Conservation (phyloP, 768 basidiomycete species). For the Rhizopogon vinicolor region DNA sequence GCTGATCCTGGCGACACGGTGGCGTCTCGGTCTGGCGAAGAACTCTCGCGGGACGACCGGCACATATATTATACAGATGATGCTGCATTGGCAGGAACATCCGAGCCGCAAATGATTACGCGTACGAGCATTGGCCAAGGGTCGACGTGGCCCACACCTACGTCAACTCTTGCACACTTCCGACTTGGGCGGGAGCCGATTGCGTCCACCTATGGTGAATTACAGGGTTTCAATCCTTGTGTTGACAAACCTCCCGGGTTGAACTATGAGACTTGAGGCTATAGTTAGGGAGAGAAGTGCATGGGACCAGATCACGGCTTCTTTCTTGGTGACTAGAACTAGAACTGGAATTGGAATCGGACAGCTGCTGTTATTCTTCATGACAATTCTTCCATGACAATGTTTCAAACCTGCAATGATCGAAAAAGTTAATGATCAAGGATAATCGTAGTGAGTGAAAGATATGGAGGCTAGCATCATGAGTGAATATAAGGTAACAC, state of each 20-base stretch:
- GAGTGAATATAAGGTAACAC: neutral
- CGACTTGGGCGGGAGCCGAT: constrained; percentile 23
- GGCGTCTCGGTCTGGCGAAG: neutral
- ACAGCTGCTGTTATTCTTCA: neutral
- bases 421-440: neutral
- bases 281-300: constrained; percentile 4
- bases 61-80: constrained; percentile 9
- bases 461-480: neutral
- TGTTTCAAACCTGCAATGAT: neutral
- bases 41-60: neutral
- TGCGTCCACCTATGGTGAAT: constrained; percentile 25
- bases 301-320: neutral
- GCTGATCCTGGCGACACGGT: neutral
- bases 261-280: no score
- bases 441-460: neutral
- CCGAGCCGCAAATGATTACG: neutral
- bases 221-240: neutral
- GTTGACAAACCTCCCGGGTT: neutral
- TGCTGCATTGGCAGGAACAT: neutral
- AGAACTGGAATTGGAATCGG: neutral
- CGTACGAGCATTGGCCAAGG: constrained; percentile 32
- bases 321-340: neutral
- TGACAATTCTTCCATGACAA: neutral
- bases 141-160: constrained; percentile 31
- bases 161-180: constrained; percentile 20